Base-by-base conservation (phyloP, 2,329 filamentous ascomycete species). In the Metarhizium brunneum region DNA sequence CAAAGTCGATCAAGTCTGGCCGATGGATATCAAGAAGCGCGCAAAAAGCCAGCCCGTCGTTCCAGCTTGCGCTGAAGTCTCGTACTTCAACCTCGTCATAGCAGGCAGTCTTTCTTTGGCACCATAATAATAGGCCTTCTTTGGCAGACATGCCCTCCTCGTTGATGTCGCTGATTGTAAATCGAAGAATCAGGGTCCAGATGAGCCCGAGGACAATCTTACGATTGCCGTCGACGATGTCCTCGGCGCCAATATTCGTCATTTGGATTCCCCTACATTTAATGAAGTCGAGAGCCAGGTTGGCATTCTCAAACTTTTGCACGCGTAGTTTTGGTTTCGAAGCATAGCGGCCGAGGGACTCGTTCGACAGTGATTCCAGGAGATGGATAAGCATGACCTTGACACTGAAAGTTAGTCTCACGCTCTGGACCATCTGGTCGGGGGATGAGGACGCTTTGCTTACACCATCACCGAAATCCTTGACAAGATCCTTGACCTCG, bases 141-240 rank as follows among this genome's bases (percentile, higher is more conserved):
- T 97, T 96, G 57, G 94, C 94, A 53, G 92, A 96, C 84, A 97
- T 87, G 61, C 94, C 94, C 78, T 96, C 94, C 71, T 92, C 88
- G 69, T 95, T 97, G 76, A 99, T 99, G 72, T 99, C 94, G 70
- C 87, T 96, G 69, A 99, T 99, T 63, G 94, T 99, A 71, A 99
- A 99, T 52, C 94, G 83, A 62, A 96, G 78, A 86, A 99, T 99
- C 60, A 99, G 79, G 6, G 92, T 99, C 94, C 94, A 99, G 72
- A 99, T 96, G 64, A 99, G 78, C 35, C 94, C 94, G 35, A 99
- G 79, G 58, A 97, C 95, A 67, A 99, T 96, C 79, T 97, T 99
- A 63, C 88, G 83, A 71, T 97, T 99, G 40, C 94, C 94, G 71
- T 99, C 92, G 35, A 99, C 94, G 29, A 99, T 90, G 79, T 99